Conservation (phyloP, 345 rosid species). For the Stellera chamaejasme region DNA sequence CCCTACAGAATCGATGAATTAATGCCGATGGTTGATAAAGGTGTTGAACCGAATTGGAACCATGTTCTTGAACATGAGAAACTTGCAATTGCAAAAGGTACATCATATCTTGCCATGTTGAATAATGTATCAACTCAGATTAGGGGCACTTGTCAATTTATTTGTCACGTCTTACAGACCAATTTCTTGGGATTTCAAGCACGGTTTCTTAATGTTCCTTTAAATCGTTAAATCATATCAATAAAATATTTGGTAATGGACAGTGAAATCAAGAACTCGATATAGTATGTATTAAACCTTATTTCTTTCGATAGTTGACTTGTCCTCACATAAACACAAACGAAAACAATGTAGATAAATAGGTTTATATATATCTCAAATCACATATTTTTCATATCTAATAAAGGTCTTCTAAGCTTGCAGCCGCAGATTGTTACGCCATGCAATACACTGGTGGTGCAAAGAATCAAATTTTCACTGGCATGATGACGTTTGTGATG, state of each 20-base stretch:
- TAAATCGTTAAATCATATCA: background rate
- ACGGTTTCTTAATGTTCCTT: background rate
- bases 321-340: too few relatives aligned
- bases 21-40: conserved; percentile 29
- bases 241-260: too few relatives aligned
- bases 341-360: too few relatives aligned
- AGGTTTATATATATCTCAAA: background rate
- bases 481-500: conserved; percentile 79
- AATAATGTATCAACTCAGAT: too few relatives aligned
- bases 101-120: background rate
- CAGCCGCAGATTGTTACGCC: conserved; percentile 25
- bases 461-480: conserved; percentile 58
- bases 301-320: too few relatives aligned
- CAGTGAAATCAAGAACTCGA: too few relatives aligned
- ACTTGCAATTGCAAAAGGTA: conserved; percentile 35
- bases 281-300: too few relatives aligned
- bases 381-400: background rate
- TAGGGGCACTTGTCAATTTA: too few relatives aligned
- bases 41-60: conserved; percentile 30
- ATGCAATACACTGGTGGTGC: conserved; percentile 29
- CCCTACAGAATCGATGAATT: conserved; percentile 25
- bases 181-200: too few relatives aligned
- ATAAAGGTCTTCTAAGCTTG: conserved; percentile 10
- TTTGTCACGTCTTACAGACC: too few relatives aligned
- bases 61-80: conserved; percentile 29